Conservation (phyloP, 148 eudicot species). For the Silene uniflora region DNA sequence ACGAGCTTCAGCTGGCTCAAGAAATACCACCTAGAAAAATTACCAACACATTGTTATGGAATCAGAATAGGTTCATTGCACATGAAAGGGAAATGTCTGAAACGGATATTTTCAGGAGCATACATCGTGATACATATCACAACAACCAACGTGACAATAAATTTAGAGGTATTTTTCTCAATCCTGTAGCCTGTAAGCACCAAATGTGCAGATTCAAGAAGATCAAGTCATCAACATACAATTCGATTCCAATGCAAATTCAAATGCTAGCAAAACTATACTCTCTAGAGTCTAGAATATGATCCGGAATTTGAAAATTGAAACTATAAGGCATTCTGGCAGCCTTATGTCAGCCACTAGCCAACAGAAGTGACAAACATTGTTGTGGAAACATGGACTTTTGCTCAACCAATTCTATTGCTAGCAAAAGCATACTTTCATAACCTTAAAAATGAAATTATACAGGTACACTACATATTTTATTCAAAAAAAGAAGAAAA, state of each 20-base stretch:
- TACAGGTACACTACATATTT: neutral
- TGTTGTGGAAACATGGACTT: neutral
- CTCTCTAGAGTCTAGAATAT: neutral
- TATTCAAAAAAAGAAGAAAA: neutral
- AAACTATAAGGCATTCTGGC: neutral
- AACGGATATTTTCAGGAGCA: neutral
- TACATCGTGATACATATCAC: neutral
- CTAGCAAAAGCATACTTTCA: neutral
- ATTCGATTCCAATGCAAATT: neutral
- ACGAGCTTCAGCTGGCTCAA: conserved; percentile 91
- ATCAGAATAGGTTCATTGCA: conserved; percentile 2
- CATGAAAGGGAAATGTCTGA: neutral
- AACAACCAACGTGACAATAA: neutral
- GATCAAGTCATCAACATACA: neutral
- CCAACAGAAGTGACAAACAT: neutral
- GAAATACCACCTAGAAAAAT: conserved; percentile 59
- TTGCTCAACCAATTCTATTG: neutral
- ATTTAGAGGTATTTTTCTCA: neutral
- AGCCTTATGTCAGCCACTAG: neutral
- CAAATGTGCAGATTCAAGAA: neutral
- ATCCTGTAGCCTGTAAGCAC: neutral
- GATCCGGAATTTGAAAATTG: neutral
- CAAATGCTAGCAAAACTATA: neutral
- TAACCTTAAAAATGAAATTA: neutral
- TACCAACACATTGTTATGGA: neutral